phyloP scores from a whole-genome alignment of 148 eudicot species.

The Cornus controversa region DNA sequence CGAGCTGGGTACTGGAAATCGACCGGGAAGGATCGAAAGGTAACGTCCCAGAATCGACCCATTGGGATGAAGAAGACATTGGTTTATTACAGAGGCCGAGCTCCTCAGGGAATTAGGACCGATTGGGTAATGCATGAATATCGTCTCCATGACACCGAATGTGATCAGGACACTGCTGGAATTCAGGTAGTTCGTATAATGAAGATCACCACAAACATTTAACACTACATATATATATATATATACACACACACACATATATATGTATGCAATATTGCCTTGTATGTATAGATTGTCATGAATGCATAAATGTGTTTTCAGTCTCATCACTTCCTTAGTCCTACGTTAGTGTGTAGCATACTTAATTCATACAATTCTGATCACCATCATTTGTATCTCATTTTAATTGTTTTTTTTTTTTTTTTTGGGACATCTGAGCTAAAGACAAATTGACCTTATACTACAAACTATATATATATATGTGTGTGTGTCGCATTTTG shows the following conservation, averaged over 20 bases:
- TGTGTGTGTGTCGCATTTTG: too few relatives aligned
- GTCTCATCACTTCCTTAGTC: too few relatives aligned
- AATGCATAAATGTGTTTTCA: too few relatives aligned
- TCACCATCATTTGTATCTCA: too few relatives aligned
- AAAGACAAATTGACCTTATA: too few relatives aligned
- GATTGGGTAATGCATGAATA: constrained; percentile 57
- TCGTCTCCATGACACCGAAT: constrained; percentile 55
- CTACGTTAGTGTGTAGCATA: too few relatives aligned
- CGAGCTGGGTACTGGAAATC: constrained; percentile 83
- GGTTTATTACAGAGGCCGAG: constrained; percentile 46
- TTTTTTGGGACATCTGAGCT: too few relatives aligned
- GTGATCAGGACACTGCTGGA: constrained; percentile 40
- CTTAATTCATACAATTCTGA: too few relatives aligned
- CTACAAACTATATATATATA: too few relatives aligned
- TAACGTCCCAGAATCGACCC: constrained; percentile 46
- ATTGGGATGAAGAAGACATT: constrained; percentile 52
- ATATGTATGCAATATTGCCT: too few relatives aligned
- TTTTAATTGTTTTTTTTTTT: too few relatives aligned
- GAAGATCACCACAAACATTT: not conserved
- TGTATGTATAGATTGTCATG: too few relatives aligned
- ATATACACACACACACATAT: not conserved
- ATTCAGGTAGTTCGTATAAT: constrained; percentile 45
- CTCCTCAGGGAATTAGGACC: constrained; percentile 45
- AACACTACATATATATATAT: not conserved
- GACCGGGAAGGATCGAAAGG: constrained; percentile 69